A percentile compares a stretch with the other conserved stretches of the same genome.
These are phyloP conservation scores for Paecilomyces dactylethromorphus DNA, from an alignment of 2,329 filamentous ascomycete species.

Conservation along the genomic window DNA sequence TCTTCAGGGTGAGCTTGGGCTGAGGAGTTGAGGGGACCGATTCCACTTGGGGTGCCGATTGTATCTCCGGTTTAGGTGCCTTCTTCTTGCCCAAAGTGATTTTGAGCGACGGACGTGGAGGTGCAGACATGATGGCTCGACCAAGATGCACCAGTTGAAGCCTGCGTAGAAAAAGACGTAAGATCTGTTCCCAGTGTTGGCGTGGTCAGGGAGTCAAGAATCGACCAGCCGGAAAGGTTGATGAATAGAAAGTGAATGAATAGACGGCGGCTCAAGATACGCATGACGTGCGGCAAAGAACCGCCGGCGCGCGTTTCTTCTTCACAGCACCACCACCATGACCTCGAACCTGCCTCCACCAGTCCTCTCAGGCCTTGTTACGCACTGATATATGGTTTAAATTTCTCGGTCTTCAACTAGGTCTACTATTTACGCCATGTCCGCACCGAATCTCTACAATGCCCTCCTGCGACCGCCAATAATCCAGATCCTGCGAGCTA, in stretches of 20 bases:
- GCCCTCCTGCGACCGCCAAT: conserved; percentile 79
- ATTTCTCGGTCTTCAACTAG: neutral
- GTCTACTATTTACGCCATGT: conserved; percentile 24
- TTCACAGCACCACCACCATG: neutral
- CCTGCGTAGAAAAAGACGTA: neutral
- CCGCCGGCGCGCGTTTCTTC: neutral
- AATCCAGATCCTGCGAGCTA: conserved; percentile 84
- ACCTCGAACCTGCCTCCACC: neutral
- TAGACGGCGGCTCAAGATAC: neutral
- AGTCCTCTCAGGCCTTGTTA: neutral
- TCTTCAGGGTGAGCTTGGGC: conserved; percentile 37
- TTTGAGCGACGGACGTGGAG: conserved; percentile 31
- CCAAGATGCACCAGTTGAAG: neutral
- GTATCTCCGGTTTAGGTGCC: conserved; percentile 13
- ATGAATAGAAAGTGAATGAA: neutral
- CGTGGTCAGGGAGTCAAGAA: neutral
- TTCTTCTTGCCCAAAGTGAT: conserved; percentile 36
- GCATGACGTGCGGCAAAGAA: neutral
- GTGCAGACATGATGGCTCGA: conserved; percentile 25
- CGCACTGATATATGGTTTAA: neutral
- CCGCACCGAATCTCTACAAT: conserved; percentile 54
- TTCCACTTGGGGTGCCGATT: conserved; percentile 9
- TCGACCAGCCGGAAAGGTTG: neutral
- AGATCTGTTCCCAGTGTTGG: neutral
- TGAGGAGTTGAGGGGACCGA: conserved; percentile 19